A percentile compares a stretch with the other conserved stretches of the same genome.
Conservation (phyloP, 148 eudicot genomes). For the Rhododendron molle region DNA sequence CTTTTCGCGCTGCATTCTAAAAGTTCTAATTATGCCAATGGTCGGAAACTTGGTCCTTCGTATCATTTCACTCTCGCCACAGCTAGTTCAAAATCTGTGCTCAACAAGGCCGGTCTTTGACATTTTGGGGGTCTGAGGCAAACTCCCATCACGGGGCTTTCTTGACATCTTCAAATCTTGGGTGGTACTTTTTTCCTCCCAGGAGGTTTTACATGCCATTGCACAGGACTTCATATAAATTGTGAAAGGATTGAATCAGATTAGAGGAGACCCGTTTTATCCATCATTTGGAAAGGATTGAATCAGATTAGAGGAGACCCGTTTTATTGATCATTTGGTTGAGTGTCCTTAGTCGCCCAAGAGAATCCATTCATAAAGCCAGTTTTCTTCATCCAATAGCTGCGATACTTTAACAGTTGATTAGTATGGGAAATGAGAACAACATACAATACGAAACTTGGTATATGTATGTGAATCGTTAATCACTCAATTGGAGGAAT, state of each 20-base stretch:
- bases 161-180: background rate
- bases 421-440: background rate
- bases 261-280: too few species aligned
- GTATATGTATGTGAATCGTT: too few species aligned
- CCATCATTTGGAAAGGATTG: too few species aligned
- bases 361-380: background rate
- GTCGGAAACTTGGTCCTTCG: background rate
- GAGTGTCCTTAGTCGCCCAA: background rate
- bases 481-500: too few species aligned
- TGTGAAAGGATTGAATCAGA: too few species aligned
- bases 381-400: background rate
- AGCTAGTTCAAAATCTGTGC: background rate
- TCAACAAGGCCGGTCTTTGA: background rate
- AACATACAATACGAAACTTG: background rate
- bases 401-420: background rate
- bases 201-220: too few species aligned
- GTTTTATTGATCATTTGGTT: too few species aligned
- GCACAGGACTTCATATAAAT: too few species aligned
- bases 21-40: background rate
- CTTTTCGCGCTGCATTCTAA: background rate
- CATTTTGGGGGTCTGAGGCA: background rate
- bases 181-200: too few species aligned
- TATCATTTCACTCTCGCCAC: background rate
- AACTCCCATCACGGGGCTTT: background rate
- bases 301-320: too few species aligned